Conservation (phyloP, 345 rosid species). For the Linum tenue region DNA sequence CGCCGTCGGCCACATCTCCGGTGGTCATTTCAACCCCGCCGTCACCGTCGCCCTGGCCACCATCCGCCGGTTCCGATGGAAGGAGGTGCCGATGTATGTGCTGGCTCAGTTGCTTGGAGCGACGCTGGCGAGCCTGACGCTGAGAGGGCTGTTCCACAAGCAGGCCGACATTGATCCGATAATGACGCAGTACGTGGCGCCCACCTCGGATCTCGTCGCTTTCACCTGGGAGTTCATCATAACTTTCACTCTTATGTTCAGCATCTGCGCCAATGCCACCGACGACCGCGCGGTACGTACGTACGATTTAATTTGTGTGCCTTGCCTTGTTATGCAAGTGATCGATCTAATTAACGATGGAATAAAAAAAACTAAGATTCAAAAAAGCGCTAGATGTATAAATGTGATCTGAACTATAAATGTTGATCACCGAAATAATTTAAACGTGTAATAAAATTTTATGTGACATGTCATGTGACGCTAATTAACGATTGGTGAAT, state of each 20-base stretch:
- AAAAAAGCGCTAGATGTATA: too few species aligned
- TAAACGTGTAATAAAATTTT: too few species aligned
- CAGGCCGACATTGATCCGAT: slow-evolving; percentile 16
- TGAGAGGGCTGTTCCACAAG: slow-evolving; percentile 23
- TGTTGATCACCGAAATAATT: too few species aligned
- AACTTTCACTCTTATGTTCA: slow-evolving; percentile 33
- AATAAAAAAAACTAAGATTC: too few species aligned
- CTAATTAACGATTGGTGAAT: not conserved
- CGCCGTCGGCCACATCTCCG: slow-evolving; percentile 38
- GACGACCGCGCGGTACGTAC: slow-evolving; percentile 37
- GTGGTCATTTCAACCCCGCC: slow-evolving; percentile 51
- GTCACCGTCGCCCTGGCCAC: slow-evolving; percentile 37
- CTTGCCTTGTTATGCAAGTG: not conserved
- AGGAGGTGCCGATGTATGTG: slow-evolving; percentile 37
- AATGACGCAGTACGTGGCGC: slow-evolving; percentile 26
- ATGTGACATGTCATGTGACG: not conserved
- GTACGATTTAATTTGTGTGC: too few species aligned
- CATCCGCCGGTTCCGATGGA: slow-evolving; percentile 29
- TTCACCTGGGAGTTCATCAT: slow-evolving; percentile 39
- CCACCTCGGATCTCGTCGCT: slow-evolving; percentile 41
- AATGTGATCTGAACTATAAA: too few species aligned
- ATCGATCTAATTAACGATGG: not conserved
- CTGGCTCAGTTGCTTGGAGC: slow-evolving; percentile 37
- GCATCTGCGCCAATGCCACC: slow-evolving; percentile 31
- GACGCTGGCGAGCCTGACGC: slow-evolving; percentile 31